Conservation (phyloP, 2,329 filamentous ascomycete genomes). For the Fusarium burgessii region DNA sequence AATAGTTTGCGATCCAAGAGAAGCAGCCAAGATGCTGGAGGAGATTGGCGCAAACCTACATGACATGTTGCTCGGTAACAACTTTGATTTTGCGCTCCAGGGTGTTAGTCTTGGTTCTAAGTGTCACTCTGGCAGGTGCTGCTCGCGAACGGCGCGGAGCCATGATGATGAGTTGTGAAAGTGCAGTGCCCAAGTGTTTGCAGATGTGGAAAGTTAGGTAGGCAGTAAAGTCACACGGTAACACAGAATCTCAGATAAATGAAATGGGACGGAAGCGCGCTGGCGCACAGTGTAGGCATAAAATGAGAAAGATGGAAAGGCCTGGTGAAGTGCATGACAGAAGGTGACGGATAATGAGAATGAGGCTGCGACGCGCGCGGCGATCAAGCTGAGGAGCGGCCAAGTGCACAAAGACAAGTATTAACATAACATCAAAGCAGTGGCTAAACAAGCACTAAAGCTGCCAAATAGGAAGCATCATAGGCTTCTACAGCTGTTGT, state of each 20-base stretch:
- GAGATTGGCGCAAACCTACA: conserved; percentile 68
- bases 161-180: conserved; percentile 25
- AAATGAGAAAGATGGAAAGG: neutral
- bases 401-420: neutral
- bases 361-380: conserved; percentile 10
- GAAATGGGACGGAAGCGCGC: conserved; percentile 2
- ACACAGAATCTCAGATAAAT: conserved; percentile 11
- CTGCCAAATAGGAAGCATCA: conserved; percentile 25
- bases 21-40: neutral
- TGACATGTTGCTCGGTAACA: conserved; percentile 89
- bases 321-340: neutral
- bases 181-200: neutral
- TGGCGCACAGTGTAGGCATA: conserved; percentile 7
- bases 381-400: neutral
- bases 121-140: conserved; percentile 23
- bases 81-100: conserved; percentile 90
- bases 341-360: conserved; percentile 9
- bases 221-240: conserved; percentile 13
- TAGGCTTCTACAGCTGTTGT: conserved; percentile 8
- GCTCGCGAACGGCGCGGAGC: conserved; percentile 28
- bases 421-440: neutral
- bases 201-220: conserved; percentile 4
- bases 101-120: conserved; percentile 45
- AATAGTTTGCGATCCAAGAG: neutral
- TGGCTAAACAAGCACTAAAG: conserved; percentile 5